Percentiles rank a stretch among this genome's conserved stretches.
Evolutionary conservation across 2,329 filamentous ascomycete genomes (phyloP).

Genomic region (Ophiostoma pallidulum): DNA sequence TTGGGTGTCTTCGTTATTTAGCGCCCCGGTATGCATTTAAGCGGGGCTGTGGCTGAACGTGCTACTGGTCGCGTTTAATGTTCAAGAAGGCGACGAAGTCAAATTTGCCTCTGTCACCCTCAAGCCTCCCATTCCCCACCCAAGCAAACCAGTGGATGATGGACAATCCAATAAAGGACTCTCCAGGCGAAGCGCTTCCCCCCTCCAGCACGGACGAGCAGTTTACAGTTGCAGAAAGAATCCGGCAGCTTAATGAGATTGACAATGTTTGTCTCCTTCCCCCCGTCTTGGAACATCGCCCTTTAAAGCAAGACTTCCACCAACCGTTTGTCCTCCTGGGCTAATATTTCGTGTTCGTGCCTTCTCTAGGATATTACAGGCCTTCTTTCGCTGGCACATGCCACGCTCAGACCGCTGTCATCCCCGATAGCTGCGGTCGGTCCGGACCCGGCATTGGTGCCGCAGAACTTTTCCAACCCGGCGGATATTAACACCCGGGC

Average conservation of each 20-base stretch:
- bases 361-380: constrained; percentile 33
- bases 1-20: too few relatives aligned
- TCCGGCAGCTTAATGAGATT: constrained; percentile 69
- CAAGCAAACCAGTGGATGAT: not conserved
- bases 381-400: constrained; percentile 40
- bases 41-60: too few relatives aligned
- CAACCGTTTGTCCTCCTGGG: not conserved
- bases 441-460: not conserved
- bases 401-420: constrained; percentile 55
- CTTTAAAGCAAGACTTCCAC: not conserved
- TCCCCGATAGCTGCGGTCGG: constrained; percentile 24
- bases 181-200: not conserved
- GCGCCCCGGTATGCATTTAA: too few relatives aligned
- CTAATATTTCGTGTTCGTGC: not conserved
- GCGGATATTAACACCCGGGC: constrained; percentile 27
- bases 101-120: too few relatives aligned
- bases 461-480: constrained; percentile 10
- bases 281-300: not conserved
- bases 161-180: not conserved
- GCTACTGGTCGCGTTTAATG: too few relatives aligned
- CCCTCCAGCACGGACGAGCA: constrained; percentile 29
- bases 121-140: too few relatives aligned
- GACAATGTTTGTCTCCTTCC: constrained; percentile 51
- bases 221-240: constrained; percentile 69
- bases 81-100: too few relatives aligned